Conservation (phyloP, 1,284 basidiomycete genomes). For the Xerocomus cyaneibrunnescens region DNA sequence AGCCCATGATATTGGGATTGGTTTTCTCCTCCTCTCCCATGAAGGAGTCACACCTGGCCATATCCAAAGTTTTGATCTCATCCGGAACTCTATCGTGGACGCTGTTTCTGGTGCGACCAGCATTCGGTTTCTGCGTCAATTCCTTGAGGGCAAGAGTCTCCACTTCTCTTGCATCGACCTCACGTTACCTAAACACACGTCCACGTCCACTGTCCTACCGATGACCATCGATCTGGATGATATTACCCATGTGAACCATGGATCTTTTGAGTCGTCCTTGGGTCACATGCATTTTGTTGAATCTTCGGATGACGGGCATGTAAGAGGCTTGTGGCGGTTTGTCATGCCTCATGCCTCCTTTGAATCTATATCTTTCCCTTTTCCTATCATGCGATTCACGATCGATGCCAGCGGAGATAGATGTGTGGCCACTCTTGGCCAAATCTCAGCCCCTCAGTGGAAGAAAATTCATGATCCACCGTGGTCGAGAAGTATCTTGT, state of each 20-base stretch:
- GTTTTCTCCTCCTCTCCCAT: not conserved
- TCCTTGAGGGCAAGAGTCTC: not conserved
- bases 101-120: not conserved
- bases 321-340: not conserved
- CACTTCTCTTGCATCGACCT: not conserved
- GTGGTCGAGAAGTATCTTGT: too few relatives aligned
- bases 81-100: not conserved
- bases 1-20: too few relatives aligned
- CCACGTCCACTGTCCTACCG: not conserved
- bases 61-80: not conserved
- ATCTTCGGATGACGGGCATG: not conserved
- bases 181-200: not conserved
- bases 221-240: not conserved
- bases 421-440: not conserved
- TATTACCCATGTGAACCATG: not conserved
- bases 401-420: not conserved
- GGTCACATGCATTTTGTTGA: too few relatives aligned
- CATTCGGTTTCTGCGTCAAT: not conserved
- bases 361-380: too few relatives aligned
- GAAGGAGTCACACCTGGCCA: not conserved
- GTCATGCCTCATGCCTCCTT: fast-evolving
- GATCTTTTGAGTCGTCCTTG: too few relatives aligned
- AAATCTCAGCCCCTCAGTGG: not conserved
- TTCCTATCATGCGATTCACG: not conserved
- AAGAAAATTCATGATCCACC: not conserved